Base-by-base conservation (phyloP, 176 grass and related monocot species). In the Aegilops longissima region DNA sequence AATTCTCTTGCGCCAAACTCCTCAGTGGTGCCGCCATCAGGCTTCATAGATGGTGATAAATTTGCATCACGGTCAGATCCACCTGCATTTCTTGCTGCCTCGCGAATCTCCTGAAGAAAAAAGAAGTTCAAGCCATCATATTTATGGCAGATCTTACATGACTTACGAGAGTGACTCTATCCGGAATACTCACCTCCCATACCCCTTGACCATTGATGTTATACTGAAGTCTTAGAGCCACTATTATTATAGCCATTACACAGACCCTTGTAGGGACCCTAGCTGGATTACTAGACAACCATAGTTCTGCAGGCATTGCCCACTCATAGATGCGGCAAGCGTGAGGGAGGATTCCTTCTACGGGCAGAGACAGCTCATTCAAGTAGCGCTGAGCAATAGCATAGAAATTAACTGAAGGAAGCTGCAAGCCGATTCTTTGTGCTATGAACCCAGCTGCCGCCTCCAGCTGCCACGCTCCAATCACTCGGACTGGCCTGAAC, bases 371-470 rank as follows among this genome's bases (percentile, higher is more conserved):
- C 6, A 93, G 49, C 31, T 92, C 93, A 80, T 90, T 80, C 44
- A 90, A 90, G 66, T 76, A 98, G 44, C 89, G 85, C 44, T 76
- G 82, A 71, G 95, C 92, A 80, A 98, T 78, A 56, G 80, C 87
- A 72, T 95, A 98, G 51, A 98, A 97, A 79, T 98, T 93, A 38
- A 95, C 87, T 12, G 91, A 89, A 58, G 95, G 95, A 54, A 98
- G 88, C 45, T 30, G 78, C 42, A 98, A 62, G 40, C 87, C 91
- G 86, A 93, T 77, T 77, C 14, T 92, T 77, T 64, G 35, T 0
- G 95, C 85, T 81, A 95, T 93, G 52, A 89, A 91, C 70, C 89
- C 93, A 39, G 89, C 82, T 45, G 84, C 35, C 30, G 74, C 62
- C 86, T 98, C 93, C 76, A 98, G 77, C 51, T 98, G 93, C 93